phyloP scores from a whole-genome alignment of 306 rosid species.

The Cucurbita moschata region DNA sequence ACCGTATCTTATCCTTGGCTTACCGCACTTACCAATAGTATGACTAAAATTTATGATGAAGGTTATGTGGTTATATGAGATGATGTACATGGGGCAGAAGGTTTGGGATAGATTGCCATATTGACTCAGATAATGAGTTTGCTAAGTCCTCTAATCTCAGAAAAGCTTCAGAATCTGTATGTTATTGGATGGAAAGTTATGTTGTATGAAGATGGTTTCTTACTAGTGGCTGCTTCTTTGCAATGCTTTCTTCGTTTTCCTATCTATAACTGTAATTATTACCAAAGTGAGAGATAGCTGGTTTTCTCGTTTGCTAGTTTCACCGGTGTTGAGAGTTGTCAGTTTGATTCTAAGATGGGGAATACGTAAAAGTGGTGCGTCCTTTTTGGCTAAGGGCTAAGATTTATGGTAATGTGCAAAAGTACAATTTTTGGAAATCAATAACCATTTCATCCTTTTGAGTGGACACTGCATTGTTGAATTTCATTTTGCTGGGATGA shows the following conservation, averaged over 20 bases:
- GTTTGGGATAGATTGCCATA: background rate
- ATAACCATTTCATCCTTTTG: background rate
- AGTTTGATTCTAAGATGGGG: background rate
- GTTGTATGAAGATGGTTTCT: background rate
- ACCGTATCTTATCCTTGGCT: background rate
- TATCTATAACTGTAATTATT: background rate
- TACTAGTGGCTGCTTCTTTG: background rate
- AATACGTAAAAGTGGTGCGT: background rate
- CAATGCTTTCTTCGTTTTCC: background rate
- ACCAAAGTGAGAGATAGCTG: background rate
- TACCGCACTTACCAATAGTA: background rate
- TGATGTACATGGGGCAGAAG: background rate
- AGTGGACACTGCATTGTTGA: background rate
- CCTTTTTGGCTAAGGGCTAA: background rate
- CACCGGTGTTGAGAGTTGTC: background rate
- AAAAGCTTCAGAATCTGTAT: background rate
- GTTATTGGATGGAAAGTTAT: background rate
- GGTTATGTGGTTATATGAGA: background rate
- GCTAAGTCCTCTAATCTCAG: background rate
- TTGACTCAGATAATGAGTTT: background rate
- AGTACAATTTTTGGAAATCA: conserved; percentile 1
- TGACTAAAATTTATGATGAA: background rate
- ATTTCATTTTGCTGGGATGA: background rate
- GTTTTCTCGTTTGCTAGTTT: background rate
- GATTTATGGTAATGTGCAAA: background rate